Conservation (phyloP, 495 filamentous ascomycete genomes). For the Penicilliopsis zonata region DNA sequence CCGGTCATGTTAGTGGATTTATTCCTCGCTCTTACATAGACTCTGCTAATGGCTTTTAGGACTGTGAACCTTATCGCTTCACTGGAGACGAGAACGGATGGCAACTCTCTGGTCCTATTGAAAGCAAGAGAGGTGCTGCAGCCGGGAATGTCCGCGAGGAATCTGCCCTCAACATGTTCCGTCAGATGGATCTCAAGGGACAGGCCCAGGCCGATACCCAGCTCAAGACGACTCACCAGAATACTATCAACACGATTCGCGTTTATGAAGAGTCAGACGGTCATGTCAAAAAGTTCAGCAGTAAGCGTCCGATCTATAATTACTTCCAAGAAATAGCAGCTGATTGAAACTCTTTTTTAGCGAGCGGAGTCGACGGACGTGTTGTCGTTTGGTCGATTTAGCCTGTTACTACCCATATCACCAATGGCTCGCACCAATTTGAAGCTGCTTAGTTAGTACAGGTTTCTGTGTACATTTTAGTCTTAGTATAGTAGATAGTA, state of each 20-base stretch:
- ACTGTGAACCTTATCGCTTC: constrained; percentile 91
- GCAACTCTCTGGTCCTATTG: constrained; percentile 74
- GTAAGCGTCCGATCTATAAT: constrained; percentile 41
- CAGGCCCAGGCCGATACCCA: constrained; percentile 81
- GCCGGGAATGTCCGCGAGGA: constrained; percentile 53
- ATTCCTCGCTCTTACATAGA: background rate
- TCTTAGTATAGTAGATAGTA: too few relatives aligned
- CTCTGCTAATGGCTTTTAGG: constrained; percentile 25
- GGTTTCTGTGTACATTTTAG: too few relatives aligned
- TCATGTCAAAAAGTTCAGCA: constrained; percentile 68
- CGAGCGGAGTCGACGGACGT: constrained; percentile 89
- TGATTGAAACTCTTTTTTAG: constrained; percentile 38
- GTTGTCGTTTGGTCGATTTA: constrained; percentile 65
- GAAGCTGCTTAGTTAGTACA: too few relatives aligned
- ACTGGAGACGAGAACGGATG: constrained; percentile 72
- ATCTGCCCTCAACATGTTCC: constrained; percentile 97
- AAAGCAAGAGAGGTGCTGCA: constrained; percentile 43
- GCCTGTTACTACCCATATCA: too few relatives aligned
- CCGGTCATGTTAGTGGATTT: constrained; percentile 55
- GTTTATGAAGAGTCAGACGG: constrained; percentile 56
- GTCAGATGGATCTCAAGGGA: constrained; percentile 95
- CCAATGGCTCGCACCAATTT: too few relatives aligned
- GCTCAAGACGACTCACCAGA: constrained; percentile 92
- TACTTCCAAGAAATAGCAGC: background rate
- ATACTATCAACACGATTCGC: constrained; percentile 79